Base-by-base conservation (phyloP, 306 rosid species). In the Casuarina glauca region DNA sequence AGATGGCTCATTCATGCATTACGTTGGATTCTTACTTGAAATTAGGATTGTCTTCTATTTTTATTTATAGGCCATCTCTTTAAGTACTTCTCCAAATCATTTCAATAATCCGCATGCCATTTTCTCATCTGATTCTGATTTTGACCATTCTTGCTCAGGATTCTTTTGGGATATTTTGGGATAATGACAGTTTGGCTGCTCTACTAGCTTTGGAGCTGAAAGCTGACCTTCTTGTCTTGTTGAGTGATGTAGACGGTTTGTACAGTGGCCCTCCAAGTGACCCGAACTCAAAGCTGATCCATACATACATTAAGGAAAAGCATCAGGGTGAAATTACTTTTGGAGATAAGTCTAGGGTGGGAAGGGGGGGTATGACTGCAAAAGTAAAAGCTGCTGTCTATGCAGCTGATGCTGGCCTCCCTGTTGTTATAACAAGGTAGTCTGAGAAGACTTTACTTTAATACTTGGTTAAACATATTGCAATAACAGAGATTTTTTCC, bases 281-380 rank as follows among this genome's bases (percentile, higher is more conserved):
- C 20, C 99, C 98, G 49, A 82, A 51, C 1, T 95, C 99, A 20
- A 87, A 91, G 85, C 92, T 95, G 80, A 95, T 95, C 86, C 93
- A 90, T 78, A 95, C 99, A 39, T 95, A 95, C 76, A 69, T 95
- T 41, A 93, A 93, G 86, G 97, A 95, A 85, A 89, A 72, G 20
- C 99, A 95, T 85, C 99, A 93, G 80, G 82, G 69, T 82, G 97
- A 91, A 90, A 91, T 95, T 80, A 95, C 99, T 63, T 95, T 95
- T 53, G 99, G 99, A 75, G 99, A 95, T 81, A 95, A 95, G 82
- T 95, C 99, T 69, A 90, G 98, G 86, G 93, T 95, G 72, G 99
- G 99, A 89, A 91, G 97, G 85, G 99, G 99, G 15, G 99, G 99
- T 79, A 95, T 93, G 99, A 95, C 99, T 42, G 98, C 99, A 52